These are phyloP conservation scores for Endocladia muricata DNA, from an alignment of 31 red algal species.

Conservation along the genomic window DNA sequence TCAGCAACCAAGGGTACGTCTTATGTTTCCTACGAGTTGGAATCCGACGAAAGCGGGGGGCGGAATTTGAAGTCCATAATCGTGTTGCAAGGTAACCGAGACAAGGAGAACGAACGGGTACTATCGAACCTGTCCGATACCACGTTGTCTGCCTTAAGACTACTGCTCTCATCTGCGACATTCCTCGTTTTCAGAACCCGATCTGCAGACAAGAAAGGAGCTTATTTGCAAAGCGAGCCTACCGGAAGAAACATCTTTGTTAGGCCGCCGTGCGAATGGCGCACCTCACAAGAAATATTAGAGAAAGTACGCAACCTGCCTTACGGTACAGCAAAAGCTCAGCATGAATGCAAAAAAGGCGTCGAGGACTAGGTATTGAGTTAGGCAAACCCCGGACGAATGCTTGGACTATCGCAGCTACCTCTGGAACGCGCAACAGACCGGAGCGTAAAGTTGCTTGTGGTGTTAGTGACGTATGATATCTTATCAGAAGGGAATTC, in stretches of 20 bases:
- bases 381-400: not conserved
- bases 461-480: slow-evolving; percentile 34
- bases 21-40: slow-evolving; percentile 21
- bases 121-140: not conserved
- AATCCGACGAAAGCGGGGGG: slow-evolving; percentile 19
- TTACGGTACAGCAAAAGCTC: slow-evolving; percentile 27
- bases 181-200: not conserved
- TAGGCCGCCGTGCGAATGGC: slow-evolving; percentile 31
- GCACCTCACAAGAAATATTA: not conserved
- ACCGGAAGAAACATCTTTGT: slow-evolving; percentile 25
- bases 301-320: slow-evolving; percentile 18
- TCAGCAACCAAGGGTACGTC: not conserved
- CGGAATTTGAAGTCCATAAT: slow-evolving; percentile 13
- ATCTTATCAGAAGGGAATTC: slow-evolving; percentile 9
- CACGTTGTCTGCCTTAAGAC: slow-evolving; percentile 3
- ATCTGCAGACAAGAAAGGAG: slow-evolving; percentile 26
- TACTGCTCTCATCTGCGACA: slow-evolving; percentile 1
- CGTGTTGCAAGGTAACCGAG: slow-evolving; percentile 16
- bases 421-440: not conserved
- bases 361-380: slow-evolving; percentile 22
- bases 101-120: slow-evolving; percentile 1
- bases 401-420: slow-evolving; percentile 20
- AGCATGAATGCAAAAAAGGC: slow-evolving; percentile 8
- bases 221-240: slow-evolving; percentile 36
- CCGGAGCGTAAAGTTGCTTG: not conserved